Conservation (phyloP, 192 early-diverging fungal genomes). For the Pilaira anomala region DNA sequence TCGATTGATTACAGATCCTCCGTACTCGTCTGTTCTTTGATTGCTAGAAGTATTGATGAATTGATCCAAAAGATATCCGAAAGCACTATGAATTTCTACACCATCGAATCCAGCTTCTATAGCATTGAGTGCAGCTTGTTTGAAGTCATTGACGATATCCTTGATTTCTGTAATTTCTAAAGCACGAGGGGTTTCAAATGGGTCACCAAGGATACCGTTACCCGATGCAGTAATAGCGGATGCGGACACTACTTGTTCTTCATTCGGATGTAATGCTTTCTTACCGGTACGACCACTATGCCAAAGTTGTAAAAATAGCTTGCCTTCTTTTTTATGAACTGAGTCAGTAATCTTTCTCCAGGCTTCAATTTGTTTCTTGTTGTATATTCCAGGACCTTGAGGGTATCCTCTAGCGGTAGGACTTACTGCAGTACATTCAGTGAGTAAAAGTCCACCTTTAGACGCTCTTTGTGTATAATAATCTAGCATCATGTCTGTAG, state of each 20-base stretch:
- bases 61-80: constrained; percentile 84
- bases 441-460: constrained; percentile 19
- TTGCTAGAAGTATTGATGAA: constrained; percentile 83
- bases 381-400: constrained; percentile 35
- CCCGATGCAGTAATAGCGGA: constrained; percentile 20
- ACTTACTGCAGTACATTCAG: constrained; percentile 19
- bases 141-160: neutral
- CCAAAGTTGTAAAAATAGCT: constrained; percentile 58
- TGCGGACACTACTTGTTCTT: constrained; percentile 17
- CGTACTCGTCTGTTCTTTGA: constrained; percentile 57
- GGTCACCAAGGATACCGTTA: neutral
- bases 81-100: constrained; percentile 85
- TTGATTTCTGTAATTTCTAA: constrained; percentile 17
- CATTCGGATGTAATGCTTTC: neutral
- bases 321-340: constrained; percentile 50
- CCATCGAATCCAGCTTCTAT: constrained; percentile 80
- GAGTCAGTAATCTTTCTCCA: constrained; percentile 56
- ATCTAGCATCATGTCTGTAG: constrained; percentile 4
- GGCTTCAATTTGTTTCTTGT: constrained; percentile 33
- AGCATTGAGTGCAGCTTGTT: constrained; percentile 61
- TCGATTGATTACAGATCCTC: constrained; percentile 23
- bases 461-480: constrained; percentile 27
- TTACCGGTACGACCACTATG: constrained; percentile 19
- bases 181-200: constrained; percentile 17
- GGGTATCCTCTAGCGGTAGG: constrained; percentile 14